Evolutionary conservation across 345 rosid genomes (phyloP).

Genomic region (Arabidopsis suecica): DNA sequence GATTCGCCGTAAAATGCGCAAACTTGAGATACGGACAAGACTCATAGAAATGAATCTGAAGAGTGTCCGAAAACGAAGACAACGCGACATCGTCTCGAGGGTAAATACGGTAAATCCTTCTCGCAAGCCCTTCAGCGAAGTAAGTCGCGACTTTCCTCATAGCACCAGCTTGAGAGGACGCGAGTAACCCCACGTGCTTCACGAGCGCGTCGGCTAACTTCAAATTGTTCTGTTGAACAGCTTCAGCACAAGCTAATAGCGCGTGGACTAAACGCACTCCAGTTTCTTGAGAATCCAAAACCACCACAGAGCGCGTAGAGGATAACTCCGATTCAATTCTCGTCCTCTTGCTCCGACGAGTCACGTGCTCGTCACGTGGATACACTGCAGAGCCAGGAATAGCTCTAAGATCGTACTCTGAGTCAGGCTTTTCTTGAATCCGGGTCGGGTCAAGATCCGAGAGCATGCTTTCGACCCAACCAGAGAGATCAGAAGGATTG

Average conservation of each 20-base stretch:
- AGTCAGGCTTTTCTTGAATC: slow-evolving; percentile 37
- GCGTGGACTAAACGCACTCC: slow-evolving; percentile 90
- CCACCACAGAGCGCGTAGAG: slow-evolving; percentile 62
- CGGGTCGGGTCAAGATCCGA: slow-evolving; percentile 51
- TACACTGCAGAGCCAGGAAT: slow-evolving; percentile 77
- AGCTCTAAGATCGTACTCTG: slow-evolving; percentile 78
- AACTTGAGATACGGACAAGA: slow-evolving; percentile 90
- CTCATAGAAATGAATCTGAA: slow-evolving; percentile 89
- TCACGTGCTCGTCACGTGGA: slow-evolving; percentile 44
- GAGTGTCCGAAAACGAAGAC: slow-evolving; percentile 46
- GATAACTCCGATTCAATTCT: slow-evolving; percentile 39
- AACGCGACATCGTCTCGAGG: slow-evolving; percentile 54
- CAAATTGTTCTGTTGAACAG: slow-evolving; percentile 68
- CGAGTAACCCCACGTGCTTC: slow-evolving; percentile 74
- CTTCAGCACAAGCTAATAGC: slow-evolving; percentile 85
- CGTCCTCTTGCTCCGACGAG: slow-evolving; percentile 46
- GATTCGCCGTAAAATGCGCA: slow-evolving; percentile 95
- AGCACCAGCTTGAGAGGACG: slow-evolving; percentile 77
- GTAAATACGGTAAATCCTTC: slow-evolving; percentile 68
- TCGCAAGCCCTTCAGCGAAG: slow-evolving; percentile 83
- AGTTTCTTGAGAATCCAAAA: slow-evolving; percentile 80
- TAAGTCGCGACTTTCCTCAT: slow-evolving; percentile 95
- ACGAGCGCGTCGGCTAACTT: slow-evolving; percentile 78
- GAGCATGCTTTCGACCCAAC: slow-evolving; percentile 77
- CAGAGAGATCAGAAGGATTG: slow-evolving; percentile 78